Evolutionary conservation across 1,139 yeast genomes (phyloP).

Genomic region (Saccharomycopsis hybrid): DNA sequence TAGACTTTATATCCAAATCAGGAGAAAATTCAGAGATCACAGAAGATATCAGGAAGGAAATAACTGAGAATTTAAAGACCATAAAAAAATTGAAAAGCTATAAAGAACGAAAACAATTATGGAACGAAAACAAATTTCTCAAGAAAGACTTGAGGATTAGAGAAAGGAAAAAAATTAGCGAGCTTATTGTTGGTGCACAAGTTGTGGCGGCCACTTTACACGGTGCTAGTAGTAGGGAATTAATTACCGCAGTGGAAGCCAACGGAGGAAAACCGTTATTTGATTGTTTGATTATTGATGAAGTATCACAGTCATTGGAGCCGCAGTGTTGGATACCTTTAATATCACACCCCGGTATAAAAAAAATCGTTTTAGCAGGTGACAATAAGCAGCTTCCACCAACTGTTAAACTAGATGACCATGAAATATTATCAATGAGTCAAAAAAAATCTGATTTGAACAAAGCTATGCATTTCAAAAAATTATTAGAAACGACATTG

Average conservation of each 20-base stretch:
- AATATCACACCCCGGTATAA: slow-evolving; percentile 49
- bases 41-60: slow-evolving; percentile 64
- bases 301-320: slow-evolving; percentile 88
- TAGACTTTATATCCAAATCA: slow-evolving; percentile 64
- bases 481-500: slow-evolving; percentile 52
- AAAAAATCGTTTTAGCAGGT: slow-evolving; percentile 68
- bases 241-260: slow-evolving; percentile 34
- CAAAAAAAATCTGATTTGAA: slow-evolving; percentile 25
- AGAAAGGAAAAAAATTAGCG: slow-evolving; percentile 57
- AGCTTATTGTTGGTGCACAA: slow-evolving; percentile 51
- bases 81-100: slow-evolving; percentile 62
- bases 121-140: slow-evolving; percentile 61
- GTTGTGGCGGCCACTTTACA: slow-evolving; percentile 82
- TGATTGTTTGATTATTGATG: slow-evolving; percentile 85
- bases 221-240: slow-evolving; percentile 74
- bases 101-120: slow-evolving; percentile 58
- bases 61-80: slow-evolving; percentile 50
- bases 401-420: slow-evolving; percentile 47
- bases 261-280: slow-evolving; percentile 38
- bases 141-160: slow-evolving; percentile 63
- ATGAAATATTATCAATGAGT: slow-evolving; percentile 20
- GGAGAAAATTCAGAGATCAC: slow-evolving; percentile 59
- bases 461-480: slow-evolving; percentile 30
- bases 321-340: slow-evolving; percentile 98
- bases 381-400: slow-evolving; percentile 88